Evolutionary conservation across 805 yeast species (phyloP), one percentile per base, ranked within the genome.

Genomic region (Hanseniaspora nectarophila): DNA sequence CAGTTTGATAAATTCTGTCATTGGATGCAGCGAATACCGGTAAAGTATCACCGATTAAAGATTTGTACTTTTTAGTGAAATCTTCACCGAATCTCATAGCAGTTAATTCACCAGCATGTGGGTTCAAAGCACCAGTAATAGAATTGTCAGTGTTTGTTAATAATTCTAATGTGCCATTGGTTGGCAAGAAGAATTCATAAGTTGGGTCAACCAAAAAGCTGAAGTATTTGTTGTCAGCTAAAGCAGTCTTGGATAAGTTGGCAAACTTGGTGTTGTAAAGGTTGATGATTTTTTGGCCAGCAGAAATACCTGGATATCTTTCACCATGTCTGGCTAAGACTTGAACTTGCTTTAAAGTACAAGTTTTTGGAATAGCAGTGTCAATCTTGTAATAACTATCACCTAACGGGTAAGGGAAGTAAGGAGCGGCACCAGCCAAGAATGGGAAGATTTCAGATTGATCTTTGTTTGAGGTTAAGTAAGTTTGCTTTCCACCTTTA

Each of bases 281-380:
- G 9, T 20, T 13, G 10, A 47, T 39, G 2, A 47, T 7, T 18
- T 47, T 31, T 5, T 39, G 39, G 21, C 62, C 67, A 2, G 71
- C 67, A n/a, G 69, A 66, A 2, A 58, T 63, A 3, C 83, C 74
- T 3, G 86, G 87, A 60, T 71, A 83, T 57, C 95, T 70, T 63
- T 85, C 92, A 20, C 90, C 94, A 61, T 86, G 94, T 60, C 95
- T 74, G 58, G 80, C 78, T 49, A 82, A 67, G 20, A 83, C 66
- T 57, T 82, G 87, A 9, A 82, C 85, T 63, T 83, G 90, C 58
- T 76, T 77, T 52, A 80, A 69, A 5, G 64, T 59, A 63, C 85
- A 80, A 43, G 68, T 69, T 8, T 63, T 68, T 26, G 83, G 81
- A 1, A 69, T 57, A 9, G 67, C 75, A 20, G 71, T 62, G 15